Conservation (phyloP, 345 rosid species). For the Moricandia moricandioides region DNA sequence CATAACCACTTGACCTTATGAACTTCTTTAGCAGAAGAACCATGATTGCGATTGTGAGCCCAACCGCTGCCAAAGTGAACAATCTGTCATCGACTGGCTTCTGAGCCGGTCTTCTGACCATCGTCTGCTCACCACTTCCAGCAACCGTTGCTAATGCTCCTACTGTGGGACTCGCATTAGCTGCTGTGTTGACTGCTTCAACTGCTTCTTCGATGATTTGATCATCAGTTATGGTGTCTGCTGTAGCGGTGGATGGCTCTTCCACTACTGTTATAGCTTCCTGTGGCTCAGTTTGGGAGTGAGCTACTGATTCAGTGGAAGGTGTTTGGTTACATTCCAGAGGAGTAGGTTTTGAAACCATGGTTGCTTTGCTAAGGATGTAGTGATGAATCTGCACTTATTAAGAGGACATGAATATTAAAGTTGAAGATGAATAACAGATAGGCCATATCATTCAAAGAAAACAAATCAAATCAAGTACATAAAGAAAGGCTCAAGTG, state of each 20-base stretch:
- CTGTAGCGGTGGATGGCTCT: constrained; percentile 10
- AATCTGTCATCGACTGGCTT: constrained; percentile 75
- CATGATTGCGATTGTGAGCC: constrained; percentile 78
- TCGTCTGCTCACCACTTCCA: constrained; percentile 38
- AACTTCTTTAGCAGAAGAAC: constrained; percentile 87
- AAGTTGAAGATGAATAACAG: not conserved
- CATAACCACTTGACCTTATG: constrained; percentile 72
- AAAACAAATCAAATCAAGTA: not conserved
- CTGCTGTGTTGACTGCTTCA: constrained; percentile 27
- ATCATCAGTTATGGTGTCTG: constrained; percentile 39
- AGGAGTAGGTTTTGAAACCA: constrained; percentile 47
- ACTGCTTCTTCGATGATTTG: constrained; percentile 49
- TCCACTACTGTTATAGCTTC: constrained; percentile 25
- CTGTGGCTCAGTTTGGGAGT: constrained; percentile 25
- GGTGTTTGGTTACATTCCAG: constrained; percentile 23
- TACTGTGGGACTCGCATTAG: constrained; percentile 34
- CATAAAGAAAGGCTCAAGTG: not conserved
- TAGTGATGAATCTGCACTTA: constrained; percentile 73
- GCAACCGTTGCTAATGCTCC: constrained; percentile 31
- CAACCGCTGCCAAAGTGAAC: constrained; percentile 83
- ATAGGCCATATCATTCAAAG: not conserved
- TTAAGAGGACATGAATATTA: not conserved
- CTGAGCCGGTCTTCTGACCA: constrained; percentile 43
- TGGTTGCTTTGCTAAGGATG: constrained; percentile 79
- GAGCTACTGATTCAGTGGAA: constrained; percentile 26